A percentile compares a stretch with the other conserved stretches of the same genome.
These are phyloP conservation scores for Prunus armeniaca DNA, from an alignment of 306 rosid genomes.

Conservation along the genomic window DNA sequence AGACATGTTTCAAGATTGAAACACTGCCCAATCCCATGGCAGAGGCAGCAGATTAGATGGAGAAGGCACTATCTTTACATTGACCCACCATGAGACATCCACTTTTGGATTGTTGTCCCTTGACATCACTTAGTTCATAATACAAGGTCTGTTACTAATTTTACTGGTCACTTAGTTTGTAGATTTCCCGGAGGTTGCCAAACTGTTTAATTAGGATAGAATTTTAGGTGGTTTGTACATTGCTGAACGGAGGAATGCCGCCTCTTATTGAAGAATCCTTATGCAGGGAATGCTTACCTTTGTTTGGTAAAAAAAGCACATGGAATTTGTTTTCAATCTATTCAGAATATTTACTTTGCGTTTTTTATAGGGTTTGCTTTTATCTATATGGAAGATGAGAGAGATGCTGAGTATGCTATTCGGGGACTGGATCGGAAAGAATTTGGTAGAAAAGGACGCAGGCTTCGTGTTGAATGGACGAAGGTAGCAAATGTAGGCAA, in stretches of 20 bases:
- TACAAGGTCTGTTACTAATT: conserved; percentile 96
- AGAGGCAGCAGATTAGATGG: conserved; percentile 80
- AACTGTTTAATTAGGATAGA: conserved; percentile 46
- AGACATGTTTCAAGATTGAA: conserved; percentile 70
- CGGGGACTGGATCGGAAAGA: conserved; percentile 80
- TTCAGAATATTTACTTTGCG: conserved; percentile 21
- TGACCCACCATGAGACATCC: conserved; percentile 91
- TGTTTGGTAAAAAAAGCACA: conserved; percentile 3
- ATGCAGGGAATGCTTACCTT: conserved; percentile 24
- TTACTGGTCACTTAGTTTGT: conserved; percentile 80
- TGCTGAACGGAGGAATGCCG: conserved; percentile 38
- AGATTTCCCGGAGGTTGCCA: conserved; percentile 59
- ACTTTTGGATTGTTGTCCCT: conserved; percentile 92
- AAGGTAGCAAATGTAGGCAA: conserved; percentile 46
- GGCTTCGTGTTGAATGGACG: conserved; percentile 99
- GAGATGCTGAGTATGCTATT: conserved; percentile 95
- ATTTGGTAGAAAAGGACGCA: conserved; percentile 90
- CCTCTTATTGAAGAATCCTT: conserved; percentile 39
- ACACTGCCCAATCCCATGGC: conserved; percentile 73
- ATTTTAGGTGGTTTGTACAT: conserved; percentile 44
- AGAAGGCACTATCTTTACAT: conserved; percentile 77
- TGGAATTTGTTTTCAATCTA: not conserved
- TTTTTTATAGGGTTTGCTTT: conserved; percentile 81
- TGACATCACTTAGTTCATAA: conserved; percentile 80
- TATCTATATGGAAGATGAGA: conserved; percentile 94